These are phyloP conservation scores for Gastrolobium villosum DNA, from an alignment of 306 rosid genomes.

Conservation along the genomic window DNA sequence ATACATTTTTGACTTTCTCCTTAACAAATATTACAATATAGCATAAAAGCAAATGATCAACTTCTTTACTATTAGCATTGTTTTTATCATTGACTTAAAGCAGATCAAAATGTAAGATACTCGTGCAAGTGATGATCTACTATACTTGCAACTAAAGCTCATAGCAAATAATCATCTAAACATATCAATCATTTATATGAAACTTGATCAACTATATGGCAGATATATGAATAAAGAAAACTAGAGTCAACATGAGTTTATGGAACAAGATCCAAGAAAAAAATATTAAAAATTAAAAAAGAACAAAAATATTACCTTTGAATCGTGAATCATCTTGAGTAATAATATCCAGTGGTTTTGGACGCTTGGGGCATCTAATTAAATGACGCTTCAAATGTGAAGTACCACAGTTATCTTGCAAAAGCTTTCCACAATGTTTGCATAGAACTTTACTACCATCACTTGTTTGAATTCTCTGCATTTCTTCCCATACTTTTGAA, in stretches of 20 bases:
- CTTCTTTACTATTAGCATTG: constrained; percentile 19
- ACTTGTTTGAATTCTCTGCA: constrained; percentile 55
- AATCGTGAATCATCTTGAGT: constrained; percentile 31
- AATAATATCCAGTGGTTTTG: constrained; percentile 49
- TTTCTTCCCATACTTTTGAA: constrained; percentile 65
- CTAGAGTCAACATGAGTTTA: constrained; percentile 33
- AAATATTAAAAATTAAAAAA: too few species aligned
- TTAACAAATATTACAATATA: constrained; percentile 24
- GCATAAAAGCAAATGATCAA: constrained; percentile 22
- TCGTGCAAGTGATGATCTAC: neutral
- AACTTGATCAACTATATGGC: constrained; percentile 2
- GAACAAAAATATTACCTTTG: too few species aligned
- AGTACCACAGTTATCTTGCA: constrained; percentile 67
- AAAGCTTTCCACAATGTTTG: constrained; percentile 57
- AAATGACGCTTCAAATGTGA: constrained; percentile 67
- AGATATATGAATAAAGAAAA: constrained; percentile 14
- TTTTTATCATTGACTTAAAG: constrained; percentile 3
- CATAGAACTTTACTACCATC: constrained; percentile 62
- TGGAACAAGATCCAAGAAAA: neutral
- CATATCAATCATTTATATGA: neutral
- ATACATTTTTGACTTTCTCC: neutral
- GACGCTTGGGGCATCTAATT: constrained; percentile 57
- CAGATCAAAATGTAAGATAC: constrained; percentile 10
- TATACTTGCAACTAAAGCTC: neutral
- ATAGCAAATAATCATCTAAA: neutral